Conservation (phyloP, 345 rosid species). For the Bruguiera sexangula region DNA sequence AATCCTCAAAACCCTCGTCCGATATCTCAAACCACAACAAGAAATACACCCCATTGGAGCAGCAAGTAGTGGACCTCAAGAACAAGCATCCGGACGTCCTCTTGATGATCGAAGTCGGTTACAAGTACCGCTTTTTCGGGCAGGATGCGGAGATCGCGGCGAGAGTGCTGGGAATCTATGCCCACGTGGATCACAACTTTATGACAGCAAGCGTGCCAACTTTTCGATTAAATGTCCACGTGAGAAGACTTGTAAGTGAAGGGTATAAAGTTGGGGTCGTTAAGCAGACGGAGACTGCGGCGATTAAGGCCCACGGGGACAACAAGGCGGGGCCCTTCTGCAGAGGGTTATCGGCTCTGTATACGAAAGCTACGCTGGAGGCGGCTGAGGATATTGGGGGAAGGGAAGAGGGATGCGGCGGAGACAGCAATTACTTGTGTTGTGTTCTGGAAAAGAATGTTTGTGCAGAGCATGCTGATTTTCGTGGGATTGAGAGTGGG, state of each 20-base stretch:
- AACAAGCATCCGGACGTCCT: conserved; percentile 63
- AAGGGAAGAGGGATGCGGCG: conserved; percentile 60
- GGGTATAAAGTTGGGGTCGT: conserved; percentile 94
- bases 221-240: conserved; percentile 74
- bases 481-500: conserved; percentile 22
- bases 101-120: conserved; percentile 92
- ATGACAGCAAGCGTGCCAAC: conserved; percentile 92
- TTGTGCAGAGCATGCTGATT: conserved; percentile 19
- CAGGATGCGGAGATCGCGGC: conserved; percentile 82
- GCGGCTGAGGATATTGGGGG: conserved; percentile 84
- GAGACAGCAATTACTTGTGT: conserved; percentile 64
- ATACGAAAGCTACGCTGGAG: conserved; percentile 84
- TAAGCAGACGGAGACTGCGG: conserved; percentile 94
- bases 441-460: conserved; percentile 67
- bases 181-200: conserved; percentile 77
- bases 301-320: conserved; percentile 75
- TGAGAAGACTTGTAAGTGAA: conserved; percentile 76
- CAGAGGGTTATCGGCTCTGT: conserved; percentile 77
- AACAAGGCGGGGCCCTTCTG: conserved; percentile 64
- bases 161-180: conserved; percentile 66
- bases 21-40: conserved; percentile 15
- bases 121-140: conserved; percentile 88
- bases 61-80: conserved; percentile 75
- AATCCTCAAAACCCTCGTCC: conserved; percentile 7
- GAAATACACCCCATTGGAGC: conserved; percentile 80